Base-by-base conservation (phyloP, 1,284 basidiomycete species). In the Cronartium quercuum region DNA sequence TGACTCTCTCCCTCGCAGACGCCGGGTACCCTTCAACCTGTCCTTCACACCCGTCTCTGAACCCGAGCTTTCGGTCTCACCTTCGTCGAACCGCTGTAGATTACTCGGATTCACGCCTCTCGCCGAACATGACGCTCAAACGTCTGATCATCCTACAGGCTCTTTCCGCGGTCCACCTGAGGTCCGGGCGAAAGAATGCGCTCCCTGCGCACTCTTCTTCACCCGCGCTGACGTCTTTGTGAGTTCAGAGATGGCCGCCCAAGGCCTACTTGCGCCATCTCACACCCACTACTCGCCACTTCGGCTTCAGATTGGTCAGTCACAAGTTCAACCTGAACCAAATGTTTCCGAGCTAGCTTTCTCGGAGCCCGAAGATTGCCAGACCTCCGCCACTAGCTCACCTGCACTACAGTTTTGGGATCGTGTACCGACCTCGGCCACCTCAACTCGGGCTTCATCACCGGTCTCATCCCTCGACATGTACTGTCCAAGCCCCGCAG, bases 171-270 rank as follows among this genome's bases (percentile, higher is more conserved):
- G 67, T 2, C 67, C 51, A 18, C 55, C 35, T 24, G 42, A 58
- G 40, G 51, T 60, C 12, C 57, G 58, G 42, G 67, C 67, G 6
- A 69, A 69, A 34, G 67, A 69, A 61, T 51, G 57, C 29, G 67
- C 67, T 10, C 67, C 67, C 7, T 69, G 67, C 15, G 67, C 67
- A 12, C 57, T 69, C 35, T 44, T 69, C 21, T 69, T 58, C 57
- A 69, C 57, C 34, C 55, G 67, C 29, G 35, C 67, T 29, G 67
- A 69, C 41, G 67, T 69, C 21, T 69, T 69, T 62, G 67, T 70
- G 21, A 70, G 68, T 42, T 61, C 60, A 5, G 68, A 70, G 47
- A 63, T 70, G 68, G 34, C 21, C 13, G 38, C 51, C 40, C 67
- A 69, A 41, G 51, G 51, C 12, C 51, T 55, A 6, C 51, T 55